phyloP scores from a whole-genome alignment of 148 eudicot genomes.

The Chenopodium berlandieri region DNA sequence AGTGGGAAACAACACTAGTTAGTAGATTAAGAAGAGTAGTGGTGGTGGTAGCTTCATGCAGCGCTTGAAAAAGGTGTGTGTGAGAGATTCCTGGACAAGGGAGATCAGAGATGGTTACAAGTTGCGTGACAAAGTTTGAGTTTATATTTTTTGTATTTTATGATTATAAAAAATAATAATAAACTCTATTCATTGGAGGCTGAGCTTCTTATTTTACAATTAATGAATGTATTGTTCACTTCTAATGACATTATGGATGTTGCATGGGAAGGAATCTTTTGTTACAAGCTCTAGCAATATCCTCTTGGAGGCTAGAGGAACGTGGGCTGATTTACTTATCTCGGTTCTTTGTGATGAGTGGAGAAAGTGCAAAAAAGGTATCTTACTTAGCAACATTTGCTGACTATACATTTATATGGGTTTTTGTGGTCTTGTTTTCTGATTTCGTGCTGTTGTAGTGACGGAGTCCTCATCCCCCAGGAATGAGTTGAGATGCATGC shows the following conservation, averaged over 20 bases:
- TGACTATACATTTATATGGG: slow-evolving; percentile 9
- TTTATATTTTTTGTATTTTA: background rate
- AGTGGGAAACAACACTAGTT: background rate
- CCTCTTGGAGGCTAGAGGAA: slow-evolving; percentile 62
- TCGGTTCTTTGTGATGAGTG: slow-evolving; percentile 80
- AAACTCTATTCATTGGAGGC: too few species aligned
- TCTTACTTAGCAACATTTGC: slow-evolving; percentile 3
- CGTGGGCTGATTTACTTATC: slow-evolving; percentile 77
- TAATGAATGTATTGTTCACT: slow-evolving; percentile 13
- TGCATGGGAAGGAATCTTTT: slow-evolving; percentile 53
- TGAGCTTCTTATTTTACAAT: background rate
- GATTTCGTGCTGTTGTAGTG: slow-evolving; percentile 41
- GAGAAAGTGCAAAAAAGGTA: slow-evolving; percentile 97
- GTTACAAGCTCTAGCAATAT: slow-evolving; percentile 45
- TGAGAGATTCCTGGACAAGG: too few species aligned
- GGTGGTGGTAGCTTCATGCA: background rate
- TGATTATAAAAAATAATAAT: too few species aligned
- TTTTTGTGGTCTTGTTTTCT: slow-evolving; percentile 13
- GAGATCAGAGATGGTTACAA: background rate
- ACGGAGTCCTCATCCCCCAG: slow-evolving; percentile 89
- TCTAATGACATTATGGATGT: slow-evolving; percentile 12
- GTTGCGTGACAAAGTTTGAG: background rate
- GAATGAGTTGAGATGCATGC: slow-evolving; percentile 65
- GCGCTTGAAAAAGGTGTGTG: too few species aligned
- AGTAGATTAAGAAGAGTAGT: background rate